These are phyloP conservation scores for Arachnomyces sp. DNA, from an alignment of 2,329 filamentous ascomycete genomes.

Conservation along the genomic window DNA sequence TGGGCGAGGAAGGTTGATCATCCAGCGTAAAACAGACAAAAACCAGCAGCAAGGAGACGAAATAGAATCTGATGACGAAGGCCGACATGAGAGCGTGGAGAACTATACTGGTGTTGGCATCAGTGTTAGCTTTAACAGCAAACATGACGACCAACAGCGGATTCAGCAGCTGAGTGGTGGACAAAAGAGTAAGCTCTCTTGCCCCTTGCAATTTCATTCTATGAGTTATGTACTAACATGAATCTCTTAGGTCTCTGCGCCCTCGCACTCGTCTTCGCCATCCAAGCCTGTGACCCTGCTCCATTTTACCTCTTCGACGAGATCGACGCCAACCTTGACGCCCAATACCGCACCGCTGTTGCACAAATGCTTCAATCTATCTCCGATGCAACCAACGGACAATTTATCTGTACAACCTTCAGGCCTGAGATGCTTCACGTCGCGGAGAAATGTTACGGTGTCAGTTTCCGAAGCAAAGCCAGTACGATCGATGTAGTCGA, in stretches of 20 bases:
- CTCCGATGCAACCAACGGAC: conserved; percentile 50
- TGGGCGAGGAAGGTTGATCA: conserved; percentile 82
- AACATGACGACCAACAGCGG: conserved; percentile 94
- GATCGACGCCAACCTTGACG: conserved; percentile 95
- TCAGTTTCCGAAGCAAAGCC: conserved; percentile 84
- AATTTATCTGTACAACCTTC: conserved; percentile 99
- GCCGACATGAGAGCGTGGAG: conserved; percentile 56
- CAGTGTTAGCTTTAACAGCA: conserved; percentile 96
- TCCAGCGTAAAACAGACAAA: conserved; percentile 79
- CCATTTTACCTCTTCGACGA: conserved; percentile 99
- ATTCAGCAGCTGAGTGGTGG: conserved; percentile 96
- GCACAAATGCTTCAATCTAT: conserved; percentile 78
- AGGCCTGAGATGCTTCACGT: conserved; percentile 91
- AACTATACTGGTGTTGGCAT: conserved; percentile 96
- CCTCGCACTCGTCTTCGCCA: conserved; percentile 96
- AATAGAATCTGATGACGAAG: conserved; percentile 55
- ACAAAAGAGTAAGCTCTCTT: conserved; percentile 72
- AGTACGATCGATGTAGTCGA: conserved; percentile 87
- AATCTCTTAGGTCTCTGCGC: conserved; percentile 67
- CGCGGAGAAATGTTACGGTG: conserved; percentile 95
- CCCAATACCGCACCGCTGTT: conserved; percentile 94
- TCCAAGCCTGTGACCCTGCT: conserved; percentile 92
- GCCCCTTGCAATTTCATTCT: background rate
- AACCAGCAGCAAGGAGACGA: conserved; percentile 53
- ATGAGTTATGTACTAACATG: background rate